phyloP scores from a whole-genome alignment of 495 filamentous ascomycete species.

The Penicillium antarcticum region DNA sequence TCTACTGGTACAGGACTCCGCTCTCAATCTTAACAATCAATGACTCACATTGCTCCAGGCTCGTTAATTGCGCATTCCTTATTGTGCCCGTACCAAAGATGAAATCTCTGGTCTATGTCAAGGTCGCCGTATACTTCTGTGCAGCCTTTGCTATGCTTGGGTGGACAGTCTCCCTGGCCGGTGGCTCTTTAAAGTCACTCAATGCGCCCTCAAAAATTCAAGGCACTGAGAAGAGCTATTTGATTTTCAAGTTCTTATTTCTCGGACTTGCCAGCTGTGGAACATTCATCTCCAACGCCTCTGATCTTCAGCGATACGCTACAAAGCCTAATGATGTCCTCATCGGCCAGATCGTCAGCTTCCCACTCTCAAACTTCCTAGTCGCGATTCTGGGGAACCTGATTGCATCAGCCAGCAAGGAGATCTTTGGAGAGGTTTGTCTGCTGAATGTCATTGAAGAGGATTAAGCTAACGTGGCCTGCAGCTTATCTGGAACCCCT shows the following conservation, averaged over 20 bases:
- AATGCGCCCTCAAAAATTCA: constrained; percentile 24
- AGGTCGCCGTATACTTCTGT: constrained; percentile 29
- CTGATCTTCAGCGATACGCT: constrained; percentile 39
- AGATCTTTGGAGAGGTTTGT: constrained; percentile 21
- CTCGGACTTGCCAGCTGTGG: constrained; percentile 32
- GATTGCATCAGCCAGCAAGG: constrained; percentile 19
- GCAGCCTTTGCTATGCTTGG: constrained; percentile 32
- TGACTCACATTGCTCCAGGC: constrained; percentile 6
- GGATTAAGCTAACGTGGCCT: neutral
- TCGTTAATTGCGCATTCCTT: constrained; percentile 32
- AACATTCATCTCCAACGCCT: constrained; percentile 49
- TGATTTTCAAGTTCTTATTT: constrained; percentile 34
- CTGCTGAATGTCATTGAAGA: neutral
- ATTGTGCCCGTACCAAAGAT: constrained; percentile 35
- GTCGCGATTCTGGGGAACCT: constrained; percentile 21
- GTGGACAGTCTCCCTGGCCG: constrained; percentile 30
- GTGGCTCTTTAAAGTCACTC: constrained; percentile 19
- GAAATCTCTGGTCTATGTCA: constrained; percentile 32
- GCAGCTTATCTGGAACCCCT: constrained; percentile 27
- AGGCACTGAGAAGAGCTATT: constrained; percentile 26
- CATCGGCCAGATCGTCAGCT: constrained; percentile 31
- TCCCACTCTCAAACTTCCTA: constrained; percentile 29
- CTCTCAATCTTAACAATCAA: neutral
- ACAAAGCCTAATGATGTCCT: constrained; percentile 32
- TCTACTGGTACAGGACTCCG: constrained; percentile 24